phyloP scores from a whole-genome alignment of 805 yeast genomes.

The Lipomyces sp. region DNA sequence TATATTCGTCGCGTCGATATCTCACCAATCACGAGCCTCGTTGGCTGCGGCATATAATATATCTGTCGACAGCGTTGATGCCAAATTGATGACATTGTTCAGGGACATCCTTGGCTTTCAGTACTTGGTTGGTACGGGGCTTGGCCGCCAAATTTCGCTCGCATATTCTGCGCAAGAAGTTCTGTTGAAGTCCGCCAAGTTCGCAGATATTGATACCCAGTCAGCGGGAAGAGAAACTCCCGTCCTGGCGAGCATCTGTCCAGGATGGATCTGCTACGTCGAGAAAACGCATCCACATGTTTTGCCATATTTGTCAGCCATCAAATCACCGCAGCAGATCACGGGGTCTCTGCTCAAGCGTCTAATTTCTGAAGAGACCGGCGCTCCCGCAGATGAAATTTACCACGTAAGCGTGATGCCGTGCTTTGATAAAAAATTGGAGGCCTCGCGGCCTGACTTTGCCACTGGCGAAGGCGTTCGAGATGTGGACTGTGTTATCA shows the following conservation, averaged over 20 bases:
- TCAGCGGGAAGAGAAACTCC: conserved; percentile 49
- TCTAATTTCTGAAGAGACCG: conserved; percentile 48
- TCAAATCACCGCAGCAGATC: conserved; percentile 91
- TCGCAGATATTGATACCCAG: neutral
- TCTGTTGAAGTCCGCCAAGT: conserved; percentile 13
- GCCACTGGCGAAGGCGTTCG: conserved; percentile 45
- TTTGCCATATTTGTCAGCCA: conserved; percentile 68
- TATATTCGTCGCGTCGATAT: conserved; percentile 72
- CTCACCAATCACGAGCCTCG: conserved; percentile 86
- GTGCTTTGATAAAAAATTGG: conserved; percentile 94
- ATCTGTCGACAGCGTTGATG: conserved; percentile 62
- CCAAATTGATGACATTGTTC: conserved; percentile 62
- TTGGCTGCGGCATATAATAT: conserved; percentile 69
- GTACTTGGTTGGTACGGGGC: conserved; percentile 80
- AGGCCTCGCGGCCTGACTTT: conserved; percentile 83
- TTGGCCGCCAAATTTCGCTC: conserved; percentile 74
- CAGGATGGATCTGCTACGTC: conserved; percentile 95
- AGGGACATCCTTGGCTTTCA: conserved; percentile 65
- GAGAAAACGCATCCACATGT: conserved; percentile 93
- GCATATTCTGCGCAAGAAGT: conserved; percentile 53
- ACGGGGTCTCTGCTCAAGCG: conserved; percentile 79
- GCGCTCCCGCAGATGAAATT: conserved; percentile 48
- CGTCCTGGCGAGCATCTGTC: conserved; percentile 75
- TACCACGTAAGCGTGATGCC: conserved; percentile 94
- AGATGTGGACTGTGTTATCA: conserved; percentile 93